Evolutionary conservation across 1,284 basidiomycete species (phyloP).

Genomic region (Nidula niveotomentosa): DNA sequence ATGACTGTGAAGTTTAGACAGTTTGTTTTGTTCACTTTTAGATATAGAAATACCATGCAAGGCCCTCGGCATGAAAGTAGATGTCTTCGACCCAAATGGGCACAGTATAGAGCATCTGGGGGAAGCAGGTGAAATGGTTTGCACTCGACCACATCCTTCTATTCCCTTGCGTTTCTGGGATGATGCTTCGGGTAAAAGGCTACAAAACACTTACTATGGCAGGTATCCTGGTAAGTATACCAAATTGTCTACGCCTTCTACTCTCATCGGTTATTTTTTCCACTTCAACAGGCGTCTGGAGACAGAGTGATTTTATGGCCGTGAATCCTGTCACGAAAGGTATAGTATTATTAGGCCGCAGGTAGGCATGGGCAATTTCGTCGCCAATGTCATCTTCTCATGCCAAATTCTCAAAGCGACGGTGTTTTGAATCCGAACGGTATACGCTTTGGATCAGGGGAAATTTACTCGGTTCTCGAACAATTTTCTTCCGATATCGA

Average conservation of each 20-base stretch:
- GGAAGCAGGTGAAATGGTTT: constrained; percentile 65
- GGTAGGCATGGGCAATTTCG: constrained; percentile 29
- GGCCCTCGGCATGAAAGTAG: constrained; percentile 62
- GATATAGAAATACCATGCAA: constrained; percentile 61
- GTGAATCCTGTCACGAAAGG: constrained; percentile 64
- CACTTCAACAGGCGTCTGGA: constrained; percentile 50
- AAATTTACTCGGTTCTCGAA: constrained; percentile 84
- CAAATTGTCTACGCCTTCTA: background rate
- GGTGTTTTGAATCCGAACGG: constrained; percentile 83
- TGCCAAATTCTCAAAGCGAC: constrained; percentile 37
- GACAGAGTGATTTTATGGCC: constrained; percentile 69
- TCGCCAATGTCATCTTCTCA: background rate
- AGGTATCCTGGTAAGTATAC: constrained; percentile 52
- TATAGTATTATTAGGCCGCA: constrained; percentile 62
- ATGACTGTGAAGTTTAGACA: background rate
- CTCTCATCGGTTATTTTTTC: background rate
- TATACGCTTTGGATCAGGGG: constrained; percentile 85
- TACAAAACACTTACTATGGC: constrained; percentile 77
- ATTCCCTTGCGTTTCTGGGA: constrained; percentile 83
- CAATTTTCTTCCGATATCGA: constrained; percentile 56
- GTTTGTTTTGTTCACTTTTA: background rate
- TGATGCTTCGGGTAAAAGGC: constrained; percentile 62
- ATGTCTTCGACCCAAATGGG: constrained; percentile 54
- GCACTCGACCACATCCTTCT: constrained; percentile 79
- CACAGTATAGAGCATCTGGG: constrained; percentile 58